A percentile compares a stretch with the other conserved stretches of the same genome.
phyloP scores from a whole-genome alignment of 805 yeast genomes.

The Saccharomycopsis sp. region DNA sequence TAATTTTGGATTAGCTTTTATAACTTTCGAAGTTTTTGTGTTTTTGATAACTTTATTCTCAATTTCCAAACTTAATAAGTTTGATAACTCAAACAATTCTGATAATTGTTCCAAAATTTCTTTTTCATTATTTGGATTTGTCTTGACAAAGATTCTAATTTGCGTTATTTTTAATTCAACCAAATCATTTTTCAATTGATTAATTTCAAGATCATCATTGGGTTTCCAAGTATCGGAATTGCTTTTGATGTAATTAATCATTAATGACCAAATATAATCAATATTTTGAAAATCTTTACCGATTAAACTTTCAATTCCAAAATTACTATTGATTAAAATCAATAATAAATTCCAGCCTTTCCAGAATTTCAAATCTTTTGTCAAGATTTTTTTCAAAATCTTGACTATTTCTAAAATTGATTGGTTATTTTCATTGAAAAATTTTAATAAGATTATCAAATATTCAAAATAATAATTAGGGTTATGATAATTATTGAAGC shows the following conservation, averaged over 20 bases:
- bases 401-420: too few relatives aligned
- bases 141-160: constrained; percentile 55
- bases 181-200: constrained; percentile 22
- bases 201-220: background rate
- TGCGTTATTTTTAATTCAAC: constrained; percentile 68
- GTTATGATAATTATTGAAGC: constrained; percentile 8
- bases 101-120: constrained; percentile 56
- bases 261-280: too few relatives aligned
- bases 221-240: too few relatives aligned
- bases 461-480: constrained; percentile 9
- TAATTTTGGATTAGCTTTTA: too few relatives aligned
- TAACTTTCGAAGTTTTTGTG: too few relatives aligned
- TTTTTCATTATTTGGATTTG: constrained; percentile 44
- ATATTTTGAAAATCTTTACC: too few relatives aligned
- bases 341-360: constrained; percentile 16
- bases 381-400: constrained; percentile 8
- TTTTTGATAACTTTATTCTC: too few relatives aligned
- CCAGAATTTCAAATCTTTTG: constrained; percentile 10
- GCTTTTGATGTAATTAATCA: too few relatives aligned
- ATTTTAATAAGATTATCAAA: constrained; percentile 5
- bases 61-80: too few relatives aligned
- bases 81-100: constrained; percentile 51
- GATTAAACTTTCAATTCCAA: constrained; percentile 9
- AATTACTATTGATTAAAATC: constrained; percentile 13
- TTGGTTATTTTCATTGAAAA: too few relatives aligned